Conservation (phyloP, 148 eudicot species). For the Amaranthus palmeri region DNA sequence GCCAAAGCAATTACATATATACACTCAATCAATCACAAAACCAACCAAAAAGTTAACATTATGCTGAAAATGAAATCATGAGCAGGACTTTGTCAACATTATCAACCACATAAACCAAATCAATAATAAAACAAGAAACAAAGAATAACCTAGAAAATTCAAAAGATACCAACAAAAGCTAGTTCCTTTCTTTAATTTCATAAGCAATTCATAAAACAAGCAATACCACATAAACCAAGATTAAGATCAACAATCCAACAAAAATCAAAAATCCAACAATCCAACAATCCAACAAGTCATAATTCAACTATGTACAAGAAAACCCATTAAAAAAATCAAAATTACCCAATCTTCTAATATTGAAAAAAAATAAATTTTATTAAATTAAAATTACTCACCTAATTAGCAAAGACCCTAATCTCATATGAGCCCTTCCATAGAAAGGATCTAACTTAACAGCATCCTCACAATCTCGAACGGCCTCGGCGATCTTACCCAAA, state of each 20-base stretch:
- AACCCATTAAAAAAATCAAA: background rate
- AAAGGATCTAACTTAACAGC: slow-evolving; percentile 66
- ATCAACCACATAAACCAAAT: background rate
- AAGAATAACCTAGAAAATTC: too few relatives aligned
- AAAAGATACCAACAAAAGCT: too few relatives aligned
- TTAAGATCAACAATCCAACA: background rate
- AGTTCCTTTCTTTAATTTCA: too few relatives aligned
- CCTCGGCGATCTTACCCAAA: slow-evolving; percentile 48
- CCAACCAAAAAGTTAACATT: slow-evolving; percentile 7
- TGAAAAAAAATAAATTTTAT: background rate
- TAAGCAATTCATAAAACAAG: background rate
- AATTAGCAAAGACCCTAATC: slow-evolving; percentile 69
- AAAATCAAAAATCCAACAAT: background rate
- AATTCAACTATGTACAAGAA: background rate
- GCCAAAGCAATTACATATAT: background rate
- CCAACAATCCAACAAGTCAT: too few relatives aligned
- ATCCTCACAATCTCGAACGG: slow-evolving; percentile 72
- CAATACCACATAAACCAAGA: slow-evolving; percentile 2
- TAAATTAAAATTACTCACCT: slow-evolving; percentile 43
- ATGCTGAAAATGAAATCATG: slow-evolving; percentile 15
- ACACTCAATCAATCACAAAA: slow-evolving; percentile 17
- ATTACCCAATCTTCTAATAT: too few relatives aligned
- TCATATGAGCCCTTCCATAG: slow-evolving; percentile 64
- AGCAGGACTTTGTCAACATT: slow-evolving; percentile 16
- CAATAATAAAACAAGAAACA: background rate